These are phyloP conservation scores for Dendrobium catenatum DNA, from an alignment of 106 monocot species.

Conservation along the genomic window DNA sequence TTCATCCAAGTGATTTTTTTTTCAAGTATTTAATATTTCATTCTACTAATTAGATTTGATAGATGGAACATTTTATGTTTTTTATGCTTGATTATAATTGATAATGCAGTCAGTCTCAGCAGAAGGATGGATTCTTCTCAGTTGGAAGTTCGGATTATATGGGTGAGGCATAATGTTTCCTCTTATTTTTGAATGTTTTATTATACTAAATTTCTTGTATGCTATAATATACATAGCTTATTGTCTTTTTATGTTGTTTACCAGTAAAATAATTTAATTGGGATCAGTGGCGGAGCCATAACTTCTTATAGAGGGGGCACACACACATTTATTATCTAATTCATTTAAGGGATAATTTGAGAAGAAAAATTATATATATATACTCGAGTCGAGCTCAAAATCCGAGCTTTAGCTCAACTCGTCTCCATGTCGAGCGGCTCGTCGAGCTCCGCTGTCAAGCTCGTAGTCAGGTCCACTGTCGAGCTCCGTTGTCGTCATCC, in stretches of 20 bases:
- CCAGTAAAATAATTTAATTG: not conserved
- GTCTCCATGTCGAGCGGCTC: no score
- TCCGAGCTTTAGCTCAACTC: no score
- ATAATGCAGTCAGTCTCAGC: slow-evolving; percentile 31
- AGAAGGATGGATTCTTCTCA: slow-evolving; percentile 26
- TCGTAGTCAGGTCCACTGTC: no score
- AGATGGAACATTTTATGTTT: not conserved
- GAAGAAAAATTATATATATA: no score
- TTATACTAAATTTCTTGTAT: not conserved
- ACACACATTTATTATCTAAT: no score
- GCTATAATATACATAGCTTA: not conserved
- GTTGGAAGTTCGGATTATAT: slow-evolving; percentile 41
- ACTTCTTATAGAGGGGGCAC: no score
- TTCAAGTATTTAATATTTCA: not conserved
- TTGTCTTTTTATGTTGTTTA: not conserved
- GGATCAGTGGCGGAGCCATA: not conserved
- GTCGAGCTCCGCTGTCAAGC: no score
- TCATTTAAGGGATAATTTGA: no score
- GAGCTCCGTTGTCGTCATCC: no score
- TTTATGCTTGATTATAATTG: slow-evolving; percentile 2
- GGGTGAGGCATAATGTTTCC: slow-evolving; percentile 30
- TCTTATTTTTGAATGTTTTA: not conserved
- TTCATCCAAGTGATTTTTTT: not conserved
- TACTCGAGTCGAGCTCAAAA: no score
- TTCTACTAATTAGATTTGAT: slow-evolving; percentile 1